Base-by-base conservation (phyloP, 1,139 yeast genomes). In the Blastobotrys serpentis region DNA sequence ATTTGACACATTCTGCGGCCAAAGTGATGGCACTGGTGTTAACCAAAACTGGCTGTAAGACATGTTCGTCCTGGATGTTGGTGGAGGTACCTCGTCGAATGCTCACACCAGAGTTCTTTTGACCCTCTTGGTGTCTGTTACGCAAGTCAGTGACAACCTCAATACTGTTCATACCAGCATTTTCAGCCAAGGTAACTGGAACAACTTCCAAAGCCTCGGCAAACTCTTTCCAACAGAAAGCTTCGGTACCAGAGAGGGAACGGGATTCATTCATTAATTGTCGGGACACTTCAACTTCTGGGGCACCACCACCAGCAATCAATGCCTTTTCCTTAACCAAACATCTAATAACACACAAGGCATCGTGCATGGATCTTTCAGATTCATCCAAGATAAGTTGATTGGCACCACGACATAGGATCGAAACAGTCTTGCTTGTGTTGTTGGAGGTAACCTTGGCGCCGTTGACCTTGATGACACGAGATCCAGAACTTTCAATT, bases 261-360 rank as follows among this genome's bases (percentile, higher is more conserved):
- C 84, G 79, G 17, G 96, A 77, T 69, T 90, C 97, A 61, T 81
- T 83, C 68, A 80, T 75, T 59, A 92, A 72, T 21, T 81, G 80
- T 61, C 95, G 81, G 4, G 98, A 84, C 13, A 90, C 85, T 72
- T 92, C 98, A 59, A 92, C 82, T 72, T 92, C 99, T 43, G 98
- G 96, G 4, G 98, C 98, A 59, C 98, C 98, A 57, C 99, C 98
- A 61, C 99, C 99, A 11, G 98, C 97, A 70, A 92, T 88, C 63
- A 92, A 75, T 1, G 96, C 98, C 65, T 81, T 86, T 69, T 89
- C 92, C 68, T 92, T 90, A 37, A 94, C 98, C 50, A 92, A 75
- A 73, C 98, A 92, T 67, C 98, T 83, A 50, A 94, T 79, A 22
- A 94, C 99, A 76, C 99, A 92, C 52, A 92, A 77, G 0, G 98